Base-by-base conservation (phyloP, 129 eudicot species). In the Silybum marianum region DNA sequence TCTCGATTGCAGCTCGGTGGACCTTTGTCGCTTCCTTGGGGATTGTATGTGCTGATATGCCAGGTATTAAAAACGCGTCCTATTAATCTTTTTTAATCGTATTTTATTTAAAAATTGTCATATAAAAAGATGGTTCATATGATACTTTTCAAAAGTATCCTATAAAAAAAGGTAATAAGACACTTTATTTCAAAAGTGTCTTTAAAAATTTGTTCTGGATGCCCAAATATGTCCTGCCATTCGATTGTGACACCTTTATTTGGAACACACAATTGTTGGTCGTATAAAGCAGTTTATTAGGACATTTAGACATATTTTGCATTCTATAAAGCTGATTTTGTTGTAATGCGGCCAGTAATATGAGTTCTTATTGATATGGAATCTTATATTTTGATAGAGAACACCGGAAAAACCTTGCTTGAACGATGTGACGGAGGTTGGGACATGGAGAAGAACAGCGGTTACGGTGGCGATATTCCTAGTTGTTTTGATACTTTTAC, bases 1-100 rank as follows among this genome's bases (percentile, higher is more conserved):
- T 23, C 24, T 48, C 42, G 42, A 74, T 5, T 80, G 78, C 89
- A 95, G 99, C 90, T 92, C 1, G 99, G 99, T 76, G 99, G 99
- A 75, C 98, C 99, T 24, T 82, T 95, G 69, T 93, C 99, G 36
- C 98, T 95, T 88, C 99, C 99, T 46, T 95, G 99, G 98, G 99
- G 98, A 78, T 85, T 93, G 75, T 95, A 92, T 51, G 95, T 93
- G 84, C 89, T 95, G 77, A 89, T 95, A 76, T 95, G 99, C 86
- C 99, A 95, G 98, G 99, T 92, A 89, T 2, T 32, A 32, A 32
- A 32, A 32, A 32, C 0, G 6, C 66, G 10, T 58, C 66, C 66
- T 58, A n/a, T 18, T 48, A 48, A 4, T 48, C 18, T 48, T 48
- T 48, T 48, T 46, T 3, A 54, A 54, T 16, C 2, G 8, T 58